Base-by-base conservation (phyloP, 768 basidiomycete genomes). In the Lentinula sp. region DNA sequence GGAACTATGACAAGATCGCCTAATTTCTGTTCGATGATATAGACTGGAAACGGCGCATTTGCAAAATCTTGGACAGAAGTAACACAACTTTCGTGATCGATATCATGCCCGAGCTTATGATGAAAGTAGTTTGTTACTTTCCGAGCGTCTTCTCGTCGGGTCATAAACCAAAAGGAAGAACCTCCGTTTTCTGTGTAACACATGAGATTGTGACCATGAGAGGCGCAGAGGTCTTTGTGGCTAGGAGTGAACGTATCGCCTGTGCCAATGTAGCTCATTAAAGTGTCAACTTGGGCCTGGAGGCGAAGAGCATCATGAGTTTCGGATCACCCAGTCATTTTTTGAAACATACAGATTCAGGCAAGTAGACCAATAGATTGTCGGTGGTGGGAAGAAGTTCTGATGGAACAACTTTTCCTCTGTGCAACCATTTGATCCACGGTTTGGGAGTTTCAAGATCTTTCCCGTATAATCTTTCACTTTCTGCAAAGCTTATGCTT, bases 91-190 rank as follows among this genome's bases (percentile, higher is more conserved):
- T 94, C 92, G 66, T 90, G 83, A 68, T 94, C 92, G 5, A 93
- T 68, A 69, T 86, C 86, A 51, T 82, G 76, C 0, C 73, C 70
- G 32, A 88, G 71, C 43, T 72, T 71, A 6, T 71, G 67, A 4
- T 81, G 79, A 63, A 93, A 91, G 67, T 87, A 90, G 32, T 74
- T 70, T 0, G 83, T 75, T 4, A 82, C 88, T 9, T 67, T 71
- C 9, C 79, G 75, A 13, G 88, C 84, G 61, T 79, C 81, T 0
- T 82, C 77, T 32, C 83, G 78, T 62, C 79, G 75, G 1, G 92
- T 91, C 88, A 94, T 91, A 72, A 93, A 93, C 92, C 91, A 93
- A 68, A 85, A 90, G 0, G 91, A 86, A 1, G 86, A 87, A 0
- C 87, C 90, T 43, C 73, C 79, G 23, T 84, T 73, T 68, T 91